Conservation (phyloP, 257 asterid genomes). For the Nicotiana tabacum region DNA sequence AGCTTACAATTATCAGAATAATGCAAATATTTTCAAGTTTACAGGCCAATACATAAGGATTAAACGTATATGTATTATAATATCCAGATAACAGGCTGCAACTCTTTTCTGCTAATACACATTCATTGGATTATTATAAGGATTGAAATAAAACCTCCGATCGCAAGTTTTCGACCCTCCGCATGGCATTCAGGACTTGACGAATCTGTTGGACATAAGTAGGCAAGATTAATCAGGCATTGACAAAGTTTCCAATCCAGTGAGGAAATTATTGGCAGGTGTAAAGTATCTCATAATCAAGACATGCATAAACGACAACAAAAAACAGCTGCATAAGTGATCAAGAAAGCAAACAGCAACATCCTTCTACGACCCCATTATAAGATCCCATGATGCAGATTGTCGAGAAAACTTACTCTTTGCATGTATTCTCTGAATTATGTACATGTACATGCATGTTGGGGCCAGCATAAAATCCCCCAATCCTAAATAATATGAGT, state of each 20-base stretch:
- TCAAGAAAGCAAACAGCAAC: neutral
- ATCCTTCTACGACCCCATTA: neutral
- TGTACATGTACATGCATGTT: neutral
- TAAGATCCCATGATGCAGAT: neutral
- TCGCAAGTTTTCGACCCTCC: conserved; percentile 58
- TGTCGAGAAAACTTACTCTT: neutral
- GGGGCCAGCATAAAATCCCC: neutral
- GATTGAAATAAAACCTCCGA: conserved; percentile 59
- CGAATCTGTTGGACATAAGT: conserved; percentile 55
- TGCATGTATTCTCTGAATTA: neutral
- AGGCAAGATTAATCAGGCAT: neutral
- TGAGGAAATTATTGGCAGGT: neutral
- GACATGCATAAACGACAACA: neutral
- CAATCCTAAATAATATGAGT: neutral
- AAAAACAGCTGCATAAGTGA: neutral
- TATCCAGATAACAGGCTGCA: neutral
- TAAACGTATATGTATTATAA: neutral
- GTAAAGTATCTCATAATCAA: neutral
- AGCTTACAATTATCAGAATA: neutral
- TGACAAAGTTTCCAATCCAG: neutral
- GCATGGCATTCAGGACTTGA: conserved; percentile 73
- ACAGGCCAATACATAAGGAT: neutral
- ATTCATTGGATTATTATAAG: neutral
- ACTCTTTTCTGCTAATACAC: neutral
- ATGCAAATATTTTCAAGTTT: neutral